Percentiles rank a stretch among this genome's conserved stretches.
These are phyloP conservation scores for Cladosporium sp. DNA, from an alignment of 2,329 filamentous ascomycete species.

Conservation along the genomic window DNA sequence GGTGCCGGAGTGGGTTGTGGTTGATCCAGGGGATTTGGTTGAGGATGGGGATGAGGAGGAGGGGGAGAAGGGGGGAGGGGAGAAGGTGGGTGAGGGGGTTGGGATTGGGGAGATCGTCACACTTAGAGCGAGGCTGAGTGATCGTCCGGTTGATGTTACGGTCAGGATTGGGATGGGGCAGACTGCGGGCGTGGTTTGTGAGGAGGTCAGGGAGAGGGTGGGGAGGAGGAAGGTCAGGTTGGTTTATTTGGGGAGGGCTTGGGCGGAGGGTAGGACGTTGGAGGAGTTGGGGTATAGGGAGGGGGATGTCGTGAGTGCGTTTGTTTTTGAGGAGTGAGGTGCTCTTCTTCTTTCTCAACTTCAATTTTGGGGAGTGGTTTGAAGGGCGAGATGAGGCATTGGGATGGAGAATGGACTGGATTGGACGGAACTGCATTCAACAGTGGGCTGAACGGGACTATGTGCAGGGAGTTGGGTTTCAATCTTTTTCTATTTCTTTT, in stretches of 20 bases:
- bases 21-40: constrained; percentile 37
- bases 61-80: too few relatives aligned
- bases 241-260: constrained; percentile 75
- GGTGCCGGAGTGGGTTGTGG: constrained; percentile 43
- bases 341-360: too few relatives aligned
- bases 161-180: constrained; percentile 41
- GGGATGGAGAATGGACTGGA: too few relatives aligned
- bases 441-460: too few relatives aligned
- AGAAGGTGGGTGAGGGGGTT: too few relatives aligned
- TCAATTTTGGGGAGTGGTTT: too few relatives aligned
- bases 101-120: constrained; percentile 25
- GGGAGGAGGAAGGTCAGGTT: constrained; percentile 62
- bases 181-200: constrained; percentile 59
- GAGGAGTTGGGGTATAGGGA: constrained; percentile 69
- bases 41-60: too few relatives aligned
- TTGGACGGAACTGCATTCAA: too few relatives aligned
- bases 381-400: too few relatives aligned
- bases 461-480: too few relatives aligned
- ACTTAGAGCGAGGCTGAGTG: constrained; percentile 36
- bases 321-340: constrained; percentile 51
- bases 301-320: constrained; percentile 71
- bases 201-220: constrained; percentile 60
- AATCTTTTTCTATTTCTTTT: too few relatives aligned
- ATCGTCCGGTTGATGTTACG: constrained; percentile 35
- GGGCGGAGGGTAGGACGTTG: constrained; percentile 65